Percentiles rank a stretch among this genome's conserved stretches.
phyloP scores from a whole-genome alignment of 306 rosid species.

The Aeschynomene evenia region DNA sequence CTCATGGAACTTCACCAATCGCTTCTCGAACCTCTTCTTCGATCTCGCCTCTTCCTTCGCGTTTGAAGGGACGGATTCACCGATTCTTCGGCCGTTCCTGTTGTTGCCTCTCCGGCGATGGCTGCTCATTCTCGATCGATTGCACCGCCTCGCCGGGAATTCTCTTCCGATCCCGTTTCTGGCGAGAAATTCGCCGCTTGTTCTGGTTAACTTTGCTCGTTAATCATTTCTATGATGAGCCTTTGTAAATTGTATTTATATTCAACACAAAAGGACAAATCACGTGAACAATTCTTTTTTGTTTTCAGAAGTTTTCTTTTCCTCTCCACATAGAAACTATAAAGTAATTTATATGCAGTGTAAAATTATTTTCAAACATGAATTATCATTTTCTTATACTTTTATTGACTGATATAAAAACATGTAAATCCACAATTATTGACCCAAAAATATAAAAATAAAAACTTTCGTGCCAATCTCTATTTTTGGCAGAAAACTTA shows the following conservation, averaged over 20 bases:
- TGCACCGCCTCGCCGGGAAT: constrained; percentile 32
- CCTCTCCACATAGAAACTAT: too few relatives aligned
- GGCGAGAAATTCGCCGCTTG: constrained; percentile 27
- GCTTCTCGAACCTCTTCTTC: constrained; percentile 23
- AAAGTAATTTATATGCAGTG: too few relatives aligned
- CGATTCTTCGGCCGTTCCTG: not conserved
- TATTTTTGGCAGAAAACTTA: too few relatives aligned
- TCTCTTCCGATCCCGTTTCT: not conserved
- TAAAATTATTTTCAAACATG: too few relatives aligned
- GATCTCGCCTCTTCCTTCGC: not conserved
- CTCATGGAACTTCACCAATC: constrained; percentile 69
- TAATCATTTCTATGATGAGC: not conserved
- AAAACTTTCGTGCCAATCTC: too few relatives aligned
- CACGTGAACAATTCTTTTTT: not conserved
- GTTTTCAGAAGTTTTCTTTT: too few relatives aligned
- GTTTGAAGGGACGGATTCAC: not conserved
- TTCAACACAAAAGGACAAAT: not conserved
- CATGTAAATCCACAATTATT: too few relatives aligned
- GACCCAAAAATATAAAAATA: too few relatives aligned
- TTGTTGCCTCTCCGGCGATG: constrained; percentile 25
- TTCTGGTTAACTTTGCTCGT: not conserved
- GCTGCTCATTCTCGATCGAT: constrained; percentile 23
- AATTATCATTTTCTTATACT: too few relatives aligned
- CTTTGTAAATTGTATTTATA: not conserved
- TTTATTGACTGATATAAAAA: too few relatives aligned